Evolutionary conservation across 202 grass and related monocot genomes (phyloP).

Genomic region (Brachypodium distachyon): DNA sequence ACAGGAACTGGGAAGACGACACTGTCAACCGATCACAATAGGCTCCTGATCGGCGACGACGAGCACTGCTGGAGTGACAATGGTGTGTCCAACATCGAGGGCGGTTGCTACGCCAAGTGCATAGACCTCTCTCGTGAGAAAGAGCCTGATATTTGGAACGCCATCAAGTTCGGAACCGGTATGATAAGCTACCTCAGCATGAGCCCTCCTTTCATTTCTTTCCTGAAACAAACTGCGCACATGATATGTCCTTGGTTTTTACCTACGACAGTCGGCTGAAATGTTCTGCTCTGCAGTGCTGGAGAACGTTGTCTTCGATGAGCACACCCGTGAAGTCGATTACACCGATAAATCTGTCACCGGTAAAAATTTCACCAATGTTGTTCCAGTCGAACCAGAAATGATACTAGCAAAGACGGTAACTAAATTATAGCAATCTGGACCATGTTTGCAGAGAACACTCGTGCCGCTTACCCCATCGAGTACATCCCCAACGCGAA

Average conservation of each 20-base stretch:
- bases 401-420: neutral
- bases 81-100: constrained; percentile 97
- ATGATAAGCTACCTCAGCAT: neutral
- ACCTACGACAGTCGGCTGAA: neutral
- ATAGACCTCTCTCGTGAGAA: constrained; percentile 79
- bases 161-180: constrained; percentile 99
- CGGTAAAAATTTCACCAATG: constrained; percentile 26
- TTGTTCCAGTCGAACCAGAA: neutral
- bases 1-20: constrained; percentile 98
- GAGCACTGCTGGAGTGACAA: constrained; percentile 96
- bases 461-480: constrained; percentile 88
- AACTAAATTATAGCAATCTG: neutral
- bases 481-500: constrained; percentile 96
- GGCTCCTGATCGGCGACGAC: constrained; percentile 85
- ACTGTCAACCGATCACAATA: constrained; percentile 86
- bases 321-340: constrained; percentile 89
- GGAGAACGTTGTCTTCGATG: constrained; percentile 97
- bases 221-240: neutral
- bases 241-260: neutral
- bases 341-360: constrained; percentile 94
- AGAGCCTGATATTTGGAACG: constrained; percentile 99
- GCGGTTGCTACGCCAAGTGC: constrained; percentile 97
- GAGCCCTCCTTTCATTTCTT: neutral
- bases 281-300: constrained; percentile 40
- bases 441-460: constrained; percentile 62